Evolutionary conservation across 164 flowering plant species (phyloP), one percentile per base, ranked within the genome.

Genomic region (Annona squamosa): DNA sequence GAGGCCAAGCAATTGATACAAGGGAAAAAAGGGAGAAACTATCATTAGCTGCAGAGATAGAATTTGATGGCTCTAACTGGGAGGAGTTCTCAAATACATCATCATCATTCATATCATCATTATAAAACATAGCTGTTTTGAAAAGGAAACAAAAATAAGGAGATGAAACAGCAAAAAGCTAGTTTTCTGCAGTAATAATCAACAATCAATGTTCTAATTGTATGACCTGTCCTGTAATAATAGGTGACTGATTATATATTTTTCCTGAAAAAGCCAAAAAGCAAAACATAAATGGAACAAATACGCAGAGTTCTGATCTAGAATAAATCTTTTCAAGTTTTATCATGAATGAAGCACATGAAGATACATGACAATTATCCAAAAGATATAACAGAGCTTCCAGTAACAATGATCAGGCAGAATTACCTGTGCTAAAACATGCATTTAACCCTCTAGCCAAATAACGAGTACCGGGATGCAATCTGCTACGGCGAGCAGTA

Each of bases 401-500:
- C 62, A 69, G 7, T 12, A 42, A 69, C 16, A 68, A 18, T 16
- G 47, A 46, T 4, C 37, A 71, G 43, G 69, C 10, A 44, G 67
- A 68, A 57, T 74, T 82, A 91, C 99, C 99, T 79, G 99, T 95
- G 79, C 99, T 86, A 76, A 77, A 91, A 79, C 99, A 95, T 16
- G 95, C 90, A 85, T 93, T 95, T 72, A 95, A 57, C 56, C 99
- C 99, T 81, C 99, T 89, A 26, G 99, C 99, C 86, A 91, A 82
- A 82, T 93, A 95, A 4, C 99, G 90, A 77, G 99, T 95, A 70
- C 99, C 99, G 77, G 99, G 99, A 81, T 95, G 99, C 82, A 95
- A 78, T 80, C 94, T 90, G 79, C 99, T 95, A 69, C 99, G 94
- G 57, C 99, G 99, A 77, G 99, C 99, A 67, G 75, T 91, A 70